A percentile compares a stretch with the other conserved stretches of the same genome.
These are phyloP conservation scores for Diaporthe sp. DNA, from an alignment of 2,329 filamentous ascomycete genomes.

Conservation along the genomic window DNA sequence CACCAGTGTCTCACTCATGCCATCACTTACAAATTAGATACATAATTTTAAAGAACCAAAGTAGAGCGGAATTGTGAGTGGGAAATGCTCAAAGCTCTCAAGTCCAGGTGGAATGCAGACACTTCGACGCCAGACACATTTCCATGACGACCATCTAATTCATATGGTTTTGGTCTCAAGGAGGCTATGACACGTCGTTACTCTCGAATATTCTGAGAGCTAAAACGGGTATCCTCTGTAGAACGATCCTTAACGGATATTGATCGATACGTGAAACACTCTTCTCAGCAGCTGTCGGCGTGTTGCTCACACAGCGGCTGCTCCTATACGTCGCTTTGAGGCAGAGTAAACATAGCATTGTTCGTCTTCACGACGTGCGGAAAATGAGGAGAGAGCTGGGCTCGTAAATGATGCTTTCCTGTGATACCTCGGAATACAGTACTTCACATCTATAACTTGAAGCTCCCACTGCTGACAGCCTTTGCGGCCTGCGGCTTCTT, in stretches of 20 bases:
- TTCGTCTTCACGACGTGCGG: background rate
- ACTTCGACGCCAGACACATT: background rate
- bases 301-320: background rate
- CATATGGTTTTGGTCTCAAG: too few species aligned
- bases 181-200: too few species aligned
- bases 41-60: background rate
- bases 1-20: background rate
- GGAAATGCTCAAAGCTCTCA: background rate
- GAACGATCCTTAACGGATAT: too few species aligned
- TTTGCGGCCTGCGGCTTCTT: slow-evolving; percentile 74
- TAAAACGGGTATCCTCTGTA: too few species aligned
- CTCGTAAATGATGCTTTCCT: slow-evolving; percentile 17
- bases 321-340: background rate
- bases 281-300: background rate
- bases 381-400: background rate
- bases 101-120: background rate
- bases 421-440: background rate
- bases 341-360: background rate
- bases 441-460: slow-evolving; percentile 66
- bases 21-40: too few species aligned
- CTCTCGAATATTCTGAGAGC: too few species aligned
- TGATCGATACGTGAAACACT: background rate
- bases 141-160: background rate
- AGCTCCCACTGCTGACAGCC: slow-evolving; percentile 66
- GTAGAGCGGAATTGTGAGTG: background rate